Conservation (phyloP, 1,284 basidiomycete genomes). For the Ustilago sp. region DNA sequence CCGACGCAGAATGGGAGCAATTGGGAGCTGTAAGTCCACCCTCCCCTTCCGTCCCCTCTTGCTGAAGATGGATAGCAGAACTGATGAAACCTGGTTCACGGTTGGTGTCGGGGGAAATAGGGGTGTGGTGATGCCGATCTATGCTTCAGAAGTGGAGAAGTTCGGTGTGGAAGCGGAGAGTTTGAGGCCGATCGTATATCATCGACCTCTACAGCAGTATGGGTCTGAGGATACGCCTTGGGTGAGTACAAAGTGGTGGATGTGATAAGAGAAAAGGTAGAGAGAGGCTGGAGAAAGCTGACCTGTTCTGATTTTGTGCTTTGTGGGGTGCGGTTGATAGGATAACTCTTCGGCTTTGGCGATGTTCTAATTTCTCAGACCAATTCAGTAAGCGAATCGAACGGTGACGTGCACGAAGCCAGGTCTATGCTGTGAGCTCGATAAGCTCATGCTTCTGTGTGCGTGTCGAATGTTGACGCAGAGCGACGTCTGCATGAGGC, state of each 20-base stretch:
- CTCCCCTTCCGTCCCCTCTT: neutral
- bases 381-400: neutral
- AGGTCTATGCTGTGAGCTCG: neutral
- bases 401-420: neutral
- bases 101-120: conserved; percentile 5
- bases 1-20: conserved; percentile 52
- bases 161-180: conserved; percentile 32
- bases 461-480: neutral
- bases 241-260: conserved; percentile 32
- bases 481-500: neutral
- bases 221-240: conserved; percentile 45
- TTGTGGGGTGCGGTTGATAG: neutral
- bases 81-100: neutral
- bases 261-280: neutral
- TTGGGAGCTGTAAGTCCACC: conserved; percentile 60
- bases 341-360: conserved; percentile 1
- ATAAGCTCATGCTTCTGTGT: neutral
- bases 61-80: neutral
- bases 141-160: conserved; percentile 36
- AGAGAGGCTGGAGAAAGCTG: neutral
- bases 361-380: neutral
- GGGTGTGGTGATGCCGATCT: conserved; percentile 58
- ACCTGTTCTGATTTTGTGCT: neutral
- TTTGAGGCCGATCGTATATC: conserved; percentile 51
- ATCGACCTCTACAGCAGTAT: conserved; percentile 52